Base-by-base conservation (phyloP, 75 land plant genomes). In the Sequoia sempervirens region DNA sequence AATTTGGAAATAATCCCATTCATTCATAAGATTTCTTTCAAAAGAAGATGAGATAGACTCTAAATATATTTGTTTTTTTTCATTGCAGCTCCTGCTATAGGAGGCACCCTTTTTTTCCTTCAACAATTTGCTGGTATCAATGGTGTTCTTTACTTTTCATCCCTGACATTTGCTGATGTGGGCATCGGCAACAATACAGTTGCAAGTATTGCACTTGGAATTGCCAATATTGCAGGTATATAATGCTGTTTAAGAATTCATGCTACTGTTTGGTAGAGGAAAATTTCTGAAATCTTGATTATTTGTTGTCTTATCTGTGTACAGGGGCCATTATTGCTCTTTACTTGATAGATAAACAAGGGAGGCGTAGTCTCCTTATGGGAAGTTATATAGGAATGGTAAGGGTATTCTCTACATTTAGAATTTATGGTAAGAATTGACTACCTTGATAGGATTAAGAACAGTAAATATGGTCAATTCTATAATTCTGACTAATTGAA, bases 41-140 rank as follows among this genome's bases (percentile, higher is more conserved):
- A 78, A 78, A 11, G 14, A 73, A 40, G 41, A 28, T 40, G 23
- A 37, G 14, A 11, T 84, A 36, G 47, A 9, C 50, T 46, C 46
- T 47, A 20, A 92, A 74, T 83, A 34, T 52, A 66, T 78, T 84
- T 73, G 45, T 23, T 54, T 78, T 26, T 32, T 46, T 23, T 85
- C 18, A 37, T 80, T 87, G 87, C 99, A 97, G 97, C 90, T 86
- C 92, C 97, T 58, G 86, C 89, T 17, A 94, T 92, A 88, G 99
- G 99, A 47, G 93, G 96, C 54, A 80, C 91, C 36, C 93, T 97
- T 78, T 97, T 95, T 85, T 47, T 89, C 13, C 90, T 97, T 64
- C 99, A 97, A 81, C 99, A 97, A 54, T 97, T 97, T 87, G 91
- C 99, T 76, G 99, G 99, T 81, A 95, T 97, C 84, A 97, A 95